Percentiles rank a stretch among this genome's conserved stretches.
phyloP scores from a whole-genome alignment of 306 rosid species.

The Cyclanthera cordifolia region DNA sequence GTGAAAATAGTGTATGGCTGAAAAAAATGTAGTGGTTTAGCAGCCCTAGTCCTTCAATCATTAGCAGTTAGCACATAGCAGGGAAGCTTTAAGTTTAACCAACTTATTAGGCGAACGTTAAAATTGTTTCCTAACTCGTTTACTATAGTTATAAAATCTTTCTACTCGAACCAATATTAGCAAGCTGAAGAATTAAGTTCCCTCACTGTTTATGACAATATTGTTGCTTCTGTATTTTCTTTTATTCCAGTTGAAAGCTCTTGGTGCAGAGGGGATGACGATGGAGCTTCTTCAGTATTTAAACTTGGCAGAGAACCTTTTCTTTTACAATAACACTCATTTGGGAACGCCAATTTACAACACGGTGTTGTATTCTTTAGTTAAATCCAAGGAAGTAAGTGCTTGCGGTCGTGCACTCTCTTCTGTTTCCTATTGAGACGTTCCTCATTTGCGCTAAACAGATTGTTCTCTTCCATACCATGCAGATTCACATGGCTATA shows the following conservation, averaged over 20 bases:
- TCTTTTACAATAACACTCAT: constrained; percentile 30
- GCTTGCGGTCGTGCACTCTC: constrained; percentile 19
- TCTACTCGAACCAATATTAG: neutral
- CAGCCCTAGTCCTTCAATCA: neutral
- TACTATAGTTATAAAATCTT: neutral
- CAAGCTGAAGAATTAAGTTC: neutral
- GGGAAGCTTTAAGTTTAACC: neutral
- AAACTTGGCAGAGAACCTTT: constrained; percentile 55
- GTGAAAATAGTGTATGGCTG: neutral
- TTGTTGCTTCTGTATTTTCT: constrained; percentile 4
- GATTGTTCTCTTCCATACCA: constrained; percentile 24
- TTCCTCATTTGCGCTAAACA: constrained; percentile 14
- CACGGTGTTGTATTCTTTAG: constrained; percentile 51
- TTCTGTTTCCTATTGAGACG: constrained; percentile 16
- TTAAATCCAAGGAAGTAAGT: constrained; percentile 55
- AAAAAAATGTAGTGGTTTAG: neutral
- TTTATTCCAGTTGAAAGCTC: constrained; percentile 46
- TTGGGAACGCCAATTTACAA: constrained; percentile 45
- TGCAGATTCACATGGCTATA: constrained; percentile 55
- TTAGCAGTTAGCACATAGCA: neutral
- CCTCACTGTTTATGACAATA: constrained; percentile 8
- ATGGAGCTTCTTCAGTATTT: constrained; percentile 52
- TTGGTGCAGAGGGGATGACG: constrained; percentile 77
- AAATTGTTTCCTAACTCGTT: neutral
- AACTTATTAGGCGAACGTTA: neutral